Percentiles rank a stretch among this genome's conserved stretches.
Evolutionary conservation across 163 green algal genomes (phyloP).

Genomic region (Volvox carteri): DNA sequence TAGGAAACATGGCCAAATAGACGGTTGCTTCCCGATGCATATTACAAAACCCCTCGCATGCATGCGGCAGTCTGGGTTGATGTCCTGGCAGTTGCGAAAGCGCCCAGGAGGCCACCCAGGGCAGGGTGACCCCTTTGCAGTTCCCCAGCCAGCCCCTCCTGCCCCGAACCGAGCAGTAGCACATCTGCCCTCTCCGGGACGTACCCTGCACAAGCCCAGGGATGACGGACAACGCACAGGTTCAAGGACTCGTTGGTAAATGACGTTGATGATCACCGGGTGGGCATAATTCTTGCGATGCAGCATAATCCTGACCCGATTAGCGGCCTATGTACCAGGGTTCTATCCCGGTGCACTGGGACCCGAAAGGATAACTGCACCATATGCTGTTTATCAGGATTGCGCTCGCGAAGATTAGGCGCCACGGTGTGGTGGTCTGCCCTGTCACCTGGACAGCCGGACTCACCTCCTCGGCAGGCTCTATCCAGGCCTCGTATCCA

Average conservation of each 20-base stretch:
- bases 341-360: too few relatives aligned
- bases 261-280: not conserved
- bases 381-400: not conserved
- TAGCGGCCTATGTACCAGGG: too few relatives aligned
- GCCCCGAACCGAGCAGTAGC: not conserved
- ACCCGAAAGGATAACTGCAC: not conserved
- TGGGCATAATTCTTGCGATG: not conserved
- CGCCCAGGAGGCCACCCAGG: conserved; percentile 5
- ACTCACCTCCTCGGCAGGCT: not conserved
- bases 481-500: not conserved
- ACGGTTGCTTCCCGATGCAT: too few relatives aligned
- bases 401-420: too few relatives aligned
- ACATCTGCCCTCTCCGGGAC: not conserved
- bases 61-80: too few relatives aligned
- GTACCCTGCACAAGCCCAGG: not conserved
- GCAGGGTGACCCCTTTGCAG: not conserved
- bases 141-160: not conserved
- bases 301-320: not conserved
- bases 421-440: too few relatives aligned
- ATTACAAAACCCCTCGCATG: too few relatives aligned
- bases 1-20: too few relatives aligned
- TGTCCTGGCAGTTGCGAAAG: not conserved
- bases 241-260: not conserved
- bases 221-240: not conserved
- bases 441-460: too few relatives aligned